Conservation (phyloP, 2,329 filamentous ascomycete species). For the Phaeosphaeria sp. region DNA sequence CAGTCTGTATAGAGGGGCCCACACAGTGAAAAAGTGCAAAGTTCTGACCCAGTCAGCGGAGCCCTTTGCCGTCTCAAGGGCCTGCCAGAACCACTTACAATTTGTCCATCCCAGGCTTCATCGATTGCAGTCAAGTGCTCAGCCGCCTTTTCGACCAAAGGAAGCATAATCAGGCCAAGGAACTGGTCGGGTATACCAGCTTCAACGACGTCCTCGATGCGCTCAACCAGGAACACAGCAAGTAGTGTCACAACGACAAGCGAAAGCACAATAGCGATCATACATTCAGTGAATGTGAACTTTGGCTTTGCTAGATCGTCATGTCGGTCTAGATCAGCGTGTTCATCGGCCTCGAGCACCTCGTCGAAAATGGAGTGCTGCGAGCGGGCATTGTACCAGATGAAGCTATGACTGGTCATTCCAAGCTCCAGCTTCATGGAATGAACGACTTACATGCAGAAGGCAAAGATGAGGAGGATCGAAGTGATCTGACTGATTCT, state of each 20-base stretch:
- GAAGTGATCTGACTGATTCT: constrained; percentile 46
- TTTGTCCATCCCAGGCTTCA: constrained; percentile 82
- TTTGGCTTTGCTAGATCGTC: constrained; percentile 68
- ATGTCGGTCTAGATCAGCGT: constrained; percentile 68
- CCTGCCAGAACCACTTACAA: constrained; percentile 44
- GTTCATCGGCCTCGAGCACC: constrained; percentile 74
- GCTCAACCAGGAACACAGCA: constrained; percentile 74
- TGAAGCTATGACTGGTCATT: constrained; percentile 65
- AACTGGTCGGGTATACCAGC: constrained; percentile 60
- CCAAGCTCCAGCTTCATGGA: constrained; percentile 61
- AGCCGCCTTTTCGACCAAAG: constrained; percentile 84
- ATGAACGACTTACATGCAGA: constrained; percentile 58
- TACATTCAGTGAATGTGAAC: constrained; percentile 76
- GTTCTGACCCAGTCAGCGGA: constrained; percentile 57
- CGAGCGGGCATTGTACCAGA: constrained; percentile 76
- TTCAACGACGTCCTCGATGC: constrained; percentile 71
- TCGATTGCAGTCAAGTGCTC: constrained; percentile 85
- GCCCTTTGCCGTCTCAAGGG: background rate
- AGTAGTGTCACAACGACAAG: constrained; percentile 75
- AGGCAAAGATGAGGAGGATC: constrained; percentile 45
- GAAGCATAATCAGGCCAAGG: constrained; percentile 76
- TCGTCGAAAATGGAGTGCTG: constrained; percentile 81
- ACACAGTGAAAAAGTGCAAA: constrained; percentile 85
- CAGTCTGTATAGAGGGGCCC: constrained; percentile 86
- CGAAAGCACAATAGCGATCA: constrained; percentile 69